Base-by-base conservation (phyloP, 208 protist species). In the Plasmodiophora brassicae region DNA sequence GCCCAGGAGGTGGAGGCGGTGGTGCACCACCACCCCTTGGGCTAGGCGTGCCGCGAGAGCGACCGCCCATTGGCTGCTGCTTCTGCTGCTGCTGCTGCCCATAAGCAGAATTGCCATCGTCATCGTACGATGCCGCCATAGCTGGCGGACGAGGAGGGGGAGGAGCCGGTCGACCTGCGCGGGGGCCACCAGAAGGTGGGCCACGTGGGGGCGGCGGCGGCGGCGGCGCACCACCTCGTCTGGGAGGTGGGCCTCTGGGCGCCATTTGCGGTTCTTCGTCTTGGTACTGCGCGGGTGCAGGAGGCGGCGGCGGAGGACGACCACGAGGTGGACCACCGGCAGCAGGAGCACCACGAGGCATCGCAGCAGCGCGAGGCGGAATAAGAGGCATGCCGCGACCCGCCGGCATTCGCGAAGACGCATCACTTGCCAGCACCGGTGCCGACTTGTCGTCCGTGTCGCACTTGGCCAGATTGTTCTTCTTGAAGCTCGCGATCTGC, bases 371-470 rank as follows among this genome's bases (percentile, higher is more conserved):
- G n/a, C n/a, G n/a, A n/a, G 65, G 65, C 5, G n/a, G 5, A 5
- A 38, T 14, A 38, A 32, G n/a, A 78, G 65, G 14, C 5, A 32
- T 32, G 20, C 65, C 14, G n/a, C 65, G 32, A 5, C 65, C 5
- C 5, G 32, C 65, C 32, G 65, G 65, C 20, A 38, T 38, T 78
- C 32, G 41, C n/a, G 14, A 38, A 78, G 65, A n/a, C 20, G 65
- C 10, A 78, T 5, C 41, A 38, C 32, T 44, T 14, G 65, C 5
- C 14, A 78, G 32, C 10, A 32, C n/a, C 20, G 65, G 65, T 38
- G 14, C 65, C 41, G 65, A 78, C n/a, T 78, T 78, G n/a, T 78
- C 65, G 41, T 36, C 65, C n/a, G 65, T 78, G 32, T 78, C 65
- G 5, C 32, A 5, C n/a, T 78, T 78, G 32, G 65, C 5, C 65